Evolutionary conservation across 106 monocot genomes (phyloP), one percentile per base, ranked within the genome.

Genomic region (Ottelia alismoides): DNA sequence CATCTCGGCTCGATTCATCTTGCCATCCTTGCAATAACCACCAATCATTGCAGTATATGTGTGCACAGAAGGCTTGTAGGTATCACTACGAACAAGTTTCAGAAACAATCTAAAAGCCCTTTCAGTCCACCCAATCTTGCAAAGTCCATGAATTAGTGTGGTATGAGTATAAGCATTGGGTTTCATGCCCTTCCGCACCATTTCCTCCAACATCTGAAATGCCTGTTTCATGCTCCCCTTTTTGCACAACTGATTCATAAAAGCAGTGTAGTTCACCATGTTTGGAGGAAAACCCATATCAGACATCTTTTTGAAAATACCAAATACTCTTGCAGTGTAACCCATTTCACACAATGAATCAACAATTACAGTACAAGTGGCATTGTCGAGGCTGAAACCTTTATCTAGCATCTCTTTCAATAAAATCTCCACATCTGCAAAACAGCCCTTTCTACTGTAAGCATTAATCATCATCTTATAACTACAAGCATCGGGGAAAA

Each of bases 81-180:
- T 56, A 30, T 80, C 66, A 56, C 98, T 98, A 57, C 72, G 69
- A 5, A 90, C 74, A 55, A 98, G 85, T 75, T 98, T 98, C 51
- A 98, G 60, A 64, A 98, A 98, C 58, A 98, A 74, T 57, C 90
- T 58, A 31, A 98, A 98, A 11, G 98, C 89, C 50, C 81, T 62
- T 65, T 98, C 98, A 0, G 85, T 90, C 98, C 98, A 98, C 20
- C 98, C 85, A 47, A 98, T 90, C 75, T 83, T 98, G 70, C 90
- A 80, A 20, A 98, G 65, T 20, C 98, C 98, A 57, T 88, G 67
- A 12, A 98, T 98, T 58, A 98, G 49, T 11, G 55, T 40, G 0
- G 98, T 98, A 48, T 98, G 98, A 0, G 85, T 90, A 54, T 90
- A 90, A 28, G 80, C 98, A 76, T 98, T 98, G 1, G 98, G 98